A percentile compares a stretch with the other conserved stretches of the same genome.
These are phyloP conservation scores for Colletotrichum higginsianum DNA, from an alignment of 2,329 filamentous ascomycete species.

Conservation along the genomic window DNA sequence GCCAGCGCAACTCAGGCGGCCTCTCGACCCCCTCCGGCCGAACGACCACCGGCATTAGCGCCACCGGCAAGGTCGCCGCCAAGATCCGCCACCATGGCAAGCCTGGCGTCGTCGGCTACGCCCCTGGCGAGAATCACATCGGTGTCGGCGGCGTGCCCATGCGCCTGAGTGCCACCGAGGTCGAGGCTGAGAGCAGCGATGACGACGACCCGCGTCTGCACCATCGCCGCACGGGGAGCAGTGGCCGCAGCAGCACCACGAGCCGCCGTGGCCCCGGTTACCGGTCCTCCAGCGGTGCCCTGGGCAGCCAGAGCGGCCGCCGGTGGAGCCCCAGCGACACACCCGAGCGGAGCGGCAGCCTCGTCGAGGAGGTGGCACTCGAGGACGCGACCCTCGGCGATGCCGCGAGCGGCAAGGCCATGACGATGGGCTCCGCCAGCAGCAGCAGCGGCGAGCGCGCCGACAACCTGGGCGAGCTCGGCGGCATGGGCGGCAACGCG, in stretches of 20 bases:
- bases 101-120: slow-evolving; percentile 83
- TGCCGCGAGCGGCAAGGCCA: slow-evolving; percentile 64
- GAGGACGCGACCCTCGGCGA: slow-evolving; percentile 48
- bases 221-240: slow-evolving; percentile 82
- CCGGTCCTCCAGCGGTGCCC: slow-evolving; percentile 63
- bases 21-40: slow-evolving; percentile 61
- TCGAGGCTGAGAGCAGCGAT: slow-evolving; percentile 89
- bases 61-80: slow-evolving; percentile 77
- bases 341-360: slow-evolving; percentile 68
- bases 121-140: slow-evolving; percentile 81
- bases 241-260: slow-evolving; percentile 76
- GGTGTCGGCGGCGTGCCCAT: slow-evolving; percentile 87
- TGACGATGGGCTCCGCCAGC: slow-evolving; percentile 61
- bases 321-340: slow-evolving; percentile 70
- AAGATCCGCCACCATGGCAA: slow-evolving; percentile 94
- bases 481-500: slow-evolving; percentile 51
- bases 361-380: slow-evolving; percentile 59
- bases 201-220: slow-evolving; percentile 76
- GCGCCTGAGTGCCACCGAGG: slow-evolving; percentile 93
- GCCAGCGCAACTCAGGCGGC: slow-evolving; percentile 64
- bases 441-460: slow-evolving; percentile 72
- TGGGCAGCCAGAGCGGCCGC: slow-evolving; percentile 57
- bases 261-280: slow-evolving; percentile 65
- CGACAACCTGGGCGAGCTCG: slow-evolving; percentile 72
- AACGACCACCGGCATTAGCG: slow-evolving; percentile 74